Percentiles rank a stretch among this genome's conserved stretches.
Conservation (phyloP, 306 rosid species). For the Oxytropis ochrocephala region DNA sequence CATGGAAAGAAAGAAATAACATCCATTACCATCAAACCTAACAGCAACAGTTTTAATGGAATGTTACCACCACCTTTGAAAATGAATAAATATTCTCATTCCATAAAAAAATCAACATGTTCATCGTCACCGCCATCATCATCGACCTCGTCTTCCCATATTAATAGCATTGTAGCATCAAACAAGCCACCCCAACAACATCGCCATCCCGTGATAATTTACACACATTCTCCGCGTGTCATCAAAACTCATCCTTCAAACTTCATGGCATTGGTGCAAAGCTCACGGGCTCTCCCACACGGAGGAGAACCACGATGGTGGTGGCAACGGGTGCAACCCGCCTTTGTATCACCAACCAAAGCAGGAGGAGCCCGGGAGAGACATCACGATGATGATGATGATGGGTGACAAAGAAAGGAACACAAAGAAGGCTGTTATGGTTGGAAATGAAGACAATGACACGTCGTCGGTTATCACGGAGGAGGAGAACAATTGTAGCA, state of each 20-base stretch:
- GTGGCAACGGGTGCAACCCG: too few relatives aligned
- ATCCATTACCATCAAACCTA: neutral
- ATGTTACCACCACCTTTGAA: slow-evolving; percentile 52
- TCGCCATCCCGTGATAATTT: slow-evolving; percentile 70
- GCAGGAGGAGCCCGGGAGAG: neutral
- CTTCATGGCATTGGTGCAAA: slow-evolving; percentile 74
- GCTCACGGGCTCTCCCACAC: slow-evolving; percentile 58
- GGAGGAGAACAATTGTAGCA: slow-evolving; percentile 44
- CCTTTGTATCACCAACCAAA: neutral
- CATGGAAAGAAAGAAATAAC: slow-evolving; percentile 30
- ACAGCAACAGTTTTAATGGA: neutral
- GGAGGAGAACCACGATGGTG: neutral
- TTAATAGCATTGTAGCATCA: neutral
- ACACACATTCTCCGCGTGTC: slow-evolving; percentile 74
- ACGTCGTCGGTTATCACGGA: too few relatives aligned
- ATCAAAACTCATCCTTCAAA: slow-evolving; percentile 62
- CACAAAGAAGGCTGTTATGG: neutral
- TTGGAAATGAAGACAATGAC: slow-evolving; percentile 50
- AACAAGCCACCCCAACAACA: slow-evolving; percentile 34
- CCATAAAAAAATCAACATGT: slow-evolving; percentile 35
- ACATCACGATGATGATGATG: too few relatives aligned
- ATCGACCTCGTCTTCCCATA: slow-evolving; percentile 5
- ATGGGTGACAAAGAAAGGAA: neutral
- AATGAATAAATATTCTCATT: slow-evolving; percentile 57
- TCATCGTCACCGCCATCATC: slow-evolving; percentile 13